Evolutionary conservation across 2,329 filamentous ascomycete species (phyloP).

Genomic region (Neofusicoccum ribis): DNA sequence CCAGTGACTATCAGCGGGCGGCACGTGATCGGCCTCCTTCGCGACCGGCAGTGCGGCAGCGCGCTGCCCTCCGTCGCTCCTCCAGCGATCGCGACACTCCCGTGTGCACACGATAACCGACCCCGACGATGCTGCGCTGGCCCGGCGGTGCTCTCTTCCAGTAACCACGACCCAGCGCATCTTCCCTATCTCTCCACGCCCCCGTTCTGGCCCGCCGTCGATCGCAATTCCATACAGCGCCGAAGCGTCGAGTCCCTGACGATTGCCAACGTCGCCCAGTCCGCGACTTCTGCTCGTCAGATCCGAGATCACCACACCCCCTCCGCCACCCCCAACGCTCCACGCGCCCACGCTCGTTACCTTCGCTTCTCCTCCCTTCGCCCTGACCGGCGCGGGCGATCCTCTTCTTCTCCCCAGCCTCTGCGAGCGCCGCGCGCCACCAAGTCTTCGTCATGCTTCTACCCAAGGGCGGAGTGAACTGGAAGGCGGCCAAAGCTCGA

Average conservation of each 20-base stretch:
- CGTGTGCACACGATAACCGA: background rate
- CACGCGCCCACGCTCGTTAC: constrained; percentile 19
- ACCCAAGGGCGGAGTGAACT: constrained; percentile 84
- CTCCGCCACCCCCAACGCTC: constrained; percentile 6
- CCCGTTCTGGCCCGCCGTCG: background rate
- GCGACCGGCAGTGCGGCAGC: background rate
- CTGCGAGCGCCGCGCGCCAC: constrained; percentile 7
- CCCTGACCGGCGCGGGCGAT: constrained; percentile 25
- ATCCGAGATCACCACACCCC: constrained; percentile 13
- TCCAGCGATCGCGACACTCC: constrained; percentile 4
- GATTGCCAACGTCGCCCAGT: constrained; percentile 6
- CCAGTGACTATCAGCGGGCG: background rate
- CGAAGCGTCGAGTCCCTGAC: background rate
- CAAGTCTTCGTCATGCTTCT: constrained; percentile 67
- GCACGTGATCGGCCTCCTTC: constrained; percentile 14
- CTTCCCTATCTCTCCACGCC: background rate
- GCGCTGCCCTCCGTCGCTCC: constrained; percentile 2
- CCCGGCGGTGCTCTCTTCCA: constrained; percentile 5
- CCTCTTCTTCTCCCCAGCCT: constrained; percentile 20
- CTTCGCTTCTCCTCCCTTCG: constrained; percentile 18
- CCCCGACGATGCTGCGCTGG: constrained; percentile 12
- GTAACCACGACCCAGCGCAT: constrained; percentile 4
- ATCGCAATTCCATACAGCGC: constrained; percentile 1
- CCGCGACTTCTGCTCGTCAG: background rate
- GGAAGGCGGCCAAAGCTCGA: constrained; percentile 83